Conservation (phyloP, 2,329 filamentous ascomycete species). For the Diaporthe destruens region DNA sequence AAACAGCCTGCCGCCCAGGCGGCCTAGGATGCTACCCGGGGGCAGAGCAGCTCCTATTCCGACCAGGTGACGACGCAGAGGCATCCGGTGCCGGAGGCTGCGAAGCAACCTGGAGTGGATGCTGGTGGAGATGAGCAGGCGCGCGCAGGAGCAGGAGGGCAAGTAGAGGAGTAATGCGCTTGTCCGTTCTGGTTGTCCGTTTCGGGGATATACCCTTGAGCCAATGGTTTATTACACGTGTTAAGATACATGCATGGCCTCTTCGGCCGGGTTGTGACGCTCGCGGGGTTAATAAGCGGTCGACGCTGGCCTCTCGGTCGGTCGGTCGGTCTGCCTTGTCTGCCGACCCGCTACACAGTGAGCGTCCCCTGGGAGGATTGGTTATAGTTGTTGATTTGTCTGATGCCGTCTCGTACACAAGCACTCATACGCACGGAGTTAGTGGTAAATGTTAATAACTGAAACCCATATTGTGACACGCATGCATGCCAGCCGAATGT, state of each 20-base stretch:
- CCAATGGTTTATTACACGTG: background rate
- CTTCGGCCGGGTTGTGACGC: background rate
- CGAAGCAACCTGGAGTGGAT: background rate
- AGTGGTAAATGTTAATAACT: constrained; percentile 34
- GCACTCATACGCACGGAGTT: constrained; percentile 40
- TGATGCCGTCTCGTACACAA: constrained; percentile 31
- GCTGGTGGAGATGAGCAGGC: background rate
- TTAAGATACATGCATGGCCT: constrained; percentile 13
- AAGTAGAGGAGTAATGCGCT: background rate
- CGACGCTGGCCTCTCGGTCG: background rate
- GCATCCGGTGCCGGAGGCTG: background rate
- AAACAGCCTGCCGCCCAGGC: constrained; percentile 65
- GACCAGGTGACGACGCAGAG: background rate
- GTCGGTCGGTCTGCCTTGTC: background rate
- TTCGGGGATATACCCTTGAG: constrained; percentile 18
- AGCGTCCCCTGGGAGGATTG: background rate
- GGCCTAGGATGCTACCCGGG: constrained; percentile 45
- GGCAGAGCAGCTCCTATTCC: constrained; percentile 5
- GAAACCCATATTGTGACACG: background rate
- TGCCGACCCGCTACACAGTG: background rate
- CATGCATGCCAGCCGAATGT: background rate
- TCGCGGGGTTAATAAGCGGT: background rate
- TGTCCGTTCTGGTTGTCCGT: background rate
- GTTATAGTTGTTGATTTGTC: background rate
- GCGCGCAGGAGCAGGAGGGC: background rate